Base-by-base conservation (phyloP, 208 protist genomes). In the Herpetomonas muscarum region DNA sequence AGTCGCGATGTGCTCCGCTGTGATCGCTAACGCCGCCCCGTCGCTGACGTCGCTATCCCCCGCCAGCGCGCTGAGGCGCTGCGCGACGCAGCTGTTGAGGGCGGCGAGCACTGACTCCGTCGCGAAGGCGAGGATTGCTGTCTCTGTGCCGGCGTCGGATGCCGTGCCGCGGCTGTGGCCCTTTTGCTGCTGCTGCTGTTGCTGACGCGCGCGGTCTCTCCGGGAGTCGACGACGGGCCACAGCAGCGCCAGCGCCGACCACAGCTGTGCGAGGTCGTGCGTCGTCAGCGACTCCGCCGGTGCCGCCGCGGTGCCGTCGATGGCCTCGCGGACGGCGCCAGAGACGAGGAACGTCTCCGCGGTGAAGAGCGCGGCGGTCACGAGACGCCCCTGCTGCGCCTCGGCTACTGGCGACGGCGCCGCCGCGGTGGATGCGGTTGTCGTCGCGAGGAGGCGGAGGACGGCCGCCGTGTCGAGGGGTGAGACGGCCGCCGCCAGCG, bases 321-420 rank as follows among this genome's bases (percentile, higher is more conserved):
- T 25, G 19, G 5, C 25, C n/a, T 12, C 25, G 22, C 15, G 21
- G 0, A 49, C 15, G 17, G 54, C 57, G 12, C 49, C 57, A 1
- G 76, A 53, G 21, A 80, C 39, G 2, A 84, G 67, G 22, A 92
- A 30, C n/a, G 66, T 41, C 48, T 88, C 85, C 0, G 70, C 66
- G 15, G 77, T 49, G 34, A 88, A 79, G 26, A 92, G 55, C 15
- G 73, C 70, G 15, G 67, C 81, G 3, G 73, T 76, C 32, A 85
- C 44, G 17, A 64, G 32, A 24, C 61, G 44, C 4, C 25, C 36
- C 7, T 29, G 37, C 13, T 10, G 9, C 34, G 3, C 17, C 6
- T 1, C 17, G 24, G 19, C 22, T 1, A 12, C 22, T 2, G 7
- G 7, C 10, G 6, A 6, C 15, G 48, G 29, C 19, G 50, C 3